Evolutionary conservation across 768 basidiomycete genomes (phyloP).

Genomic region (Collybia nuda): DNA sequence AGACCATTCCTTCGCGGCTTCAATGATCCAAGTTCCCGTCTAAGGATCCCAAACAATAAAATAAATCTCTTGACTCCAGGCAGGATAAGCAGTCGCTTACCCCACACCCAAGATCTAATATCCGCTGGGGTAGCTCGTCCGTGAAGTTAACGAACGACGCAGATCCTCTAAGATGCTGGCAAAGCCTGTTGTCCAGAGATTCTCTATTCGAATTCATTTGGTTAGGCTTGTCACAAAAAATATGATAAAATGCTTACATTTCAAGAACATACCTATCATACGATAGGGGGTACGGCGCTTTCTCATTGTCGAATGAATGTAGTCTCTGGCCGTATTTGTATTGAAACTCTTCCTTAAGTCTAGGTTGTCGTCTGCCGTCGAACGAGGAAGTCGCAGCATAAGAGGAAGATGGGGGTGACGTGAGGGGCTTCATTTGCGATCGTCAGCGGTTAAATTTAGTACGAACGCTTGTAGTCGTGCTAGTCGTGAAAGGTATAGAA

Average conservation of each 20-base stretch:
- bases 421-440: constrained; percentile 17
- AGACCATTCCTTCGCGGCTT: constrained; percentile 72
- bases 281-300: constrained; percentile 77
- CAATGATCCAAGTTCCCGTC: constrained; percentile 72
- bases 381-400: constrained; percentile 21
- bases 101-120: constrained; percentile 73
- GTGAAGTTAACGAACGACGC: constrained; percentile 61
- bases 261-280: constrained; percentile 70
- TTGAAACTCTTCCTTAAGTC: constrained; percentile 58
- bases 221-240: not conserved
- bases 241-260: constrained; percentile 38
- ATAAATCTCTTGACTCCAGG: constrained; percentile 1
- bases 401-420: constrained; percentile 15
- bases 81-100: constrained; percentile 37
- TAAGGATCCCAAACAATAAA: constrained; percentile 20
- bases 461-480: not conserved
- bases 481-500: constrained; percentile 1
- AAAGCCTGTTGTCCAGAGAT: constrained; percentile 50
- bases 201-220: constrained; percentile 35
- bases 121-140: constrained; percentile 47
- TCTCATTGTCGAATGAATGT: constrained; percentile 69
- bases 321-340: constrained; percentile 62
- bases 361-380: constrained; percentile 35
- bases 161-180: constrained; percentile 49
- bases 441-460: not conserved